Base-by-base conservation (phyloP, 2,329 filamentous ascomycete species). In the Cordyceps fumosorosea region DNA sequence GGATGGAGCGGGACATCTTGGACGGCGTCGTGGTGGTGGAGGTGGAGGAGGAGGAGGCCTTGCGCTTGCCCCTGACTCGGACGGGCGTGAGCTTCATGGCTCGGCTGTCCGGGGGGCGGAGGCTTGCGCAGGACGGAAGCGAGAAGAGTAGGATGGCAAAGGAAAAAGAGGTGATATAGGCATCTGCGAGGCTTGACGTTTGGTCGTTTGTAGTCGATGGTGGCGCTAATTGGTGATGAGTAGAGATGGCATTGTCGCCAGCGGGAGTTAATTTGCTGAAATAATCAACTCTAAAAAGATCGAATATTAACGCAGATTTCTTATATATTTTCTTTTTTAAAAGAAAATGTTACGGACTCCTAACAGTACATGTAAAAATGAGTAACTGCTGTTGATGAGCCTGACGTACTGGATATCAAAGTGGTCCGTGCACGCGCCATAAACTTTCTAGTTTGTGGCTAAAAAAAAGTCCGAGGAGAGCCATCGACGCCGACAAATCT, bases 21-120 rank as follows among this genome's bases (percentile, higher is more conserved):
- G 55, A 14, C 32, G 61, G 60, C 6, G 20, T 18, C 44, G 14
- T 51, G n/a, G 40, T 50, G 60, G 45, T 56, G 56, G 59, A 52
- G 22, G 47, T 58, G 51, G 45, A 55, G 58, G 60, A 51, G 22
- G 47, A 58, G 48, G 65, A 63, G 44, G 68, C 59, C 53, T 71
- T 69, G 44, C 76, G 76, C 68, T 82, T 84, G 62, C 81, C 78
- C 50, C 77, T 75, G 62, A 82, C 71, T 51, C 70, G 78, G 63
- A 84, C 71, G 3, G 79, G 81, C 6, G 81, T 84, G 57, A 82
- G 75, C 50, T 74, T 71, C 79, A 82, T 82, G 48, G 63, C 61
- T 48, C 18, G 40, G 18, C 18, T 5, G 29, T 34, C 55, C 29
- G 11, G 29, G 37, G 29, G n/a, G 22, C 34, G 6, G 42, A 56